Evolutionary conservation across 2,329 filamentous ascomycete species (phyloP).

Genomic region (Esteya vermicola): DNA sequence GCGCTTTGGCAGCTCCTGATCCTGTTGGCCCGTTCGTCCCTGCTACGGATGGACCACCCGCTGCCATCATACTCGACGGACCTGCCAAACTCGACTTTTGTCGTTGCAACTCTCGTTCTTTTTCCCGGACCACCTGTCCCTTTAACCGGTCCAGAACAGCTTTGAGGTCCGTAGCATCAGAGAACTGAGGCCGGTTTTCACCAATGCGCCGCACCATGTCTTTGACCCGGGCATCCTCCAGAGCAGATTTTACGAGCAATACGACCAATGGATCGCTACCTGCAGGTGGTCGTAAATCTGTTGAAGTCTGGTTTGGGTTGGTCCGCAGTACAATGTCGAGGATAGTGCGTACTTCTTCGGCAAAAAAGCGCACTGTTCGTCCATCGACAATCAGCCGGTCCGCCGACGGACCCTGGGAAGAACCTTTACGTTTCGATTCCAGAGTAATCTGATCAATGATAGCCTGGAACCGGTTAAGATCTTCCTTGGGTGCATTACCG

Average conservation of each 20-base stretch:
- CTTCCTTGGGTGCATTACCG: constrained; percentile 54
- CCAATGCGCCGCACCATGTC: constrained; percentile 41
- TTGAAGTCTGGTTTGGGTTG: constrained; percentile 41
- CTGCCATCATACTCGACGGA: not conserved
- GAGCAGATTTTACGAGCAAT: constrained; percentile 38
- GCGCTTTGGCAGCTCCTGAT: not conserved
- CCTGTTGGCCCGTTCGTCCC: too few relatives aligned
- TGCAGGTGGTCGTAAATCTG: constrained; percentile 35
- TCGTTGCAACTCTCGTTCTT: constrained; percentile 4
- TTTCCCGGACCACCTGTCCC: constrained; percentile 20
- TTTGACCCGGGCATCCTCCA: constrained; percentile 34
- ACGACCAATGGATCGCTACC: constrained; percentile 43
- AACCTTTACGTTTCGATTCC: constrained; percentile 38
- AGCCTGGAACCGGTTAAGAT: constrained; percentile 62
- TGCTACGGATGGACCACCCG: not conserved
- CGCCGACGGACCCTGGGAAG: constrained; percentile 36
- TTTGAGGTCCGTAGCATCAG: constrained; percentile 41
- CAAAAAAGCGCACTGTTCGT: constrained; percentile 44
- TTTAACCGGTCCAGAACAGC: constrained; percentile 32
- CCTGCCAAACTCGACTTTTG: constrained; percentile 13
- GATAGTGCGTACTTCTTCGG: constrained; percentile 42
- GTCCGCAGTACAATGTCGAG: constrained; percentile 44
- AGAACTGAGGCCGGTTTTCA: constrained; percentile 32
- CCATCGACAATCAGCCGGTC: constrained; percentile 40
- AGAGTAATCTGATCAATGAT: constrained; percentile 68